Percentiles rank a stretch among this genome's conserved stretches.
Conservation (phyloP, 345 rosid genomes). For the Leavenworthia alabamica region DNA sequence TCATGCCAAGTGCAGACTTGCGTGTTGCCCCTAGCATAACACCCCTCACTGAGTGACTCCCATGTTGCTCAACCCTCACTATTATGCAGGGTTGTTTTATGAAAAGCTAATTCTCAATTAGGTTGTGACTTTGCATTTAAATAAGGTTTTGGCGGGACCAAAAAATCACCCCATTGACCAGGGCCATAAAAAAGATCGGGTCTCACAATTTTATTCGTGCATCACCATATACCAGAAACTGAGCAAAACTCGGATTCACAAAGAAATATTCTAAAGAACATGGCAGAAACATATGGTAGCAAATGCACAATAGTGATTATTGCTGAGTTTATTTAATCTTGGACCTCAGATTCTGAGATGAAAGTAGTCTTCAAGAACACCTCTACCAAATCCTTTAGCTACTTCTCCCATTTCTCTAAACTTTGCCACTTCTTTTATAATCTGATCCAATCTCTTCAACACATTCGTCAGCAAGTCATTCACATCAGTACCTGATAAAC, state of each 20-base stretch:
- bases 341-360: slow-evolving; percentile 39
- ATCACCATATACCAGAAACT: too few relatives aligned
- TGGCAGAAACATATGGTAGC: background rate
- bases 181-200: too few relatives aligned
- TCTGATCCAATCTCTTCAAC: slow-evolving; percentile 45
- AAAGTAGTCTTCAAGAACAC: slow-evolving; percentile 46
- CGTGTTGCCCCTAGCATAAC: too few relatives aligned
- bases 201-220: too few relatives aligned
- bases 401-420: slow-evolving; percentile 67
- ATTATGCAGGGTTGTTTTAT: too few relatives aligned
- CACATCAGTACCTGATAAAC: slow-evolving; percentile 21
- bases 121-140: too few relatives aligned
- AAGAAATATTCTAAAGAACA: background rate
- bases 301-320: slow-evolving; percentile 7
- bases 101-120: too few relatives aligned
- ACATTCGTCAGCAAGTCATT: slow-evolving; percentile 37
- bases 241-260: slow-evolving; percentile 1
- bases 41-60: too few relatives aligned
- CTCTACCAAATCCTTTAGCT: slow-evolving; percentile 61
- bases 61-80: too few relatives aligned
- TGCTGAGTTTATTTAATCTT: background rate
- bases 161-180: too few relatives aligned
- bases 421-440: slow-evolving; percentile 46
- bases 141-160: too few relatives aligned
- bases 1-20: too few relatives aligned